phyloP scores from a whole-genome alignment of 2,329 filamentous ascomycete genomes.

The Chaetomium sp. region DNA sequence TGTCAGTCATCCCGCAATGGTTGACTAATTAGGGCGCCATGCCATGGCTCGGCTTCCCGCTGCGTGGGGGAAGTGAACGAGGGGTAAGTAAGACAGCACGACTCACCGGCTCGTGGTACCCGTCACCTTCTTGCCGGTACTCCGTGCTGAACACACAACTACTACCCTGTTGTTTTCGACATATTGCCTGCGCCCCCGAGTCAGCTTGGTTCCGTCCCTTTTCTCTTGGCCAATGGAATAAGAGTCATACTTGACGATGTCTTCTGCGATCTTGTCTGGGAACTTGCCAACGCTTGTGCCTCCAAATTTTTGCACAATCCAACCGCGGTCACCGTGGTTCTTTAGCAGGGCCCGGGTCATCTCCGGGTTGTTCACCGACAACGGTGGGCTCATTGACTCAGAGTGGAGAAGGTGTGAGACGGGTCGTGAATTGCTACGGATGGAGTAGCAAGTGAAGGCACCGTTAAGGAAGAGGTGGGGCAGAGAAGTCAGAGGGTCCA shows the following conservation, averaged over 20 bases:
- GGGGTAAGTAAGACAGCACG: conserved; percentile 33
- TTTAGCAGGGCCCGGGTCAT: conserved; percentile 36
- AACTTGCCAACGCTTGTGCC: conserved; percentile 97
- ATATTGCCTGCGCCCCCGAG: conserved; percentile 50
- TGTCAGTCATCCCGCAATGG: conserved; percentile 28
- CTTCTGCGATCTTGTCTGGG: conserved; percentile 70
- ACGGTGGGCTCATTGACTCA: conserved; percentile 28
- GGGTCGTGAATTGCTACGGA: not conserved
- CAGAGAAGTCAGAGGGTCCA: conserved; percentile 2
- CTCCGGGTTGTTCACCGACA: conserved; percentile 22
- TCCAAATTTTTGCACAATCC: conserved; percentile 94
- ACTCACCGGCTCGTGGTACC: conserved; percentile 93
- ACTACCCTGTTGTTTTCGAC: conserved; percentile 74
- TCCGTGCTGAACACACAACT: conserved; percentile 93
- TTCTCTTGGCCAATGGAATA: not conserved
- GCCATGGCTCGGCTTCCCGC: not conserved
- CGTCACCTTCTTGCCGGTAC: conserved; percentile 89
- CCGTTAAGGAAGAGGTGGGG: not conserved
- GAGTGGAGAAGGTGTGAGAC: not conserved
- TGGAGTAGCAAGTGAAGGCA: not conserved
- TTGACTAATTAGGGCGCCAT: conserved; percentile 28
- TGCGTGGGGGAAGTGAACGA: conserved; percentile 25
- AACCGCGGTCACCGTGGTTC: conserved; percentile 51
- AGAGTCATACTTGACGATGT: conserved; percentile 64
- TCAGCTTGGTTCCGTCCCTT: conserved; percentile 11